These are phyloP conservation scores for Chrysoporthe cubensis DNA, from an alignment of 2,329 filamentous ascomycete species.

Conservation along the genomic window DNA sequence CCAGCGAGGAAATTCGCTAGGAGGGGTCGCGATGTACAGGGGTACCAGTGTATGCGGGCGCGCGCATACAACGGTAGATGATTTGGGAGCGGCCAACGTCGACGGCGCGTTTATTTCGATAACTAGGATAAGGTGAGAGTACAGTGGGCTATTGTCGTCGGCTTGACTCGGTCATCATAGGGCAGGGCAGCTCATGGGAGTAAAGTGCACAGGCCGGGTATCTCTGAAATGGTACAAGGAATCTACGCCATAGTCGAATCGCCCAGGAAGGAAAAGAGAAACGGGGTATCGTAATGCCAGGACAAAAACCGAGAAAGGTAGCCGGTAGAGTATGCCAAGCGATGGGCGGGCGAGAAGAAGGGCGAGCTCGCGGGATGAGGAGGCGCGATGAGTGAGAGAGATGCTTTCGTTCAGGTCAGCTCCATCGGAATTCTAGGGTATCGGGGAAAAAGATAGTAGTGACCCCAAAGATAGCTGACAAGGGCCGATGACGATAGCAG, in stretches of 20 bases:
- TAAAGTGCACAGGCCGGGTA: slow-evolving; percentile 18
- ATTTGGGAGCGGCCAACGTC: not conserved
- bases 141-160: slow-evolving; percentile 11
- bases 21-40: slow-evolving; percentile 5
- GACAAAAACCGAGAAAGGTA: slow-evolving; percentile 10
- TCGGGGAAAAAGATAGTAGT: not conserved
- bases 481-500: slow-evolving; percentile 17
- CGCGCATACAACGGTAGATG: not conserved
- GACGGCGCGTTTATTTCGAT: slow-evolving; percentile 6
- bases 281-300: slow-evolving; percentile 16
- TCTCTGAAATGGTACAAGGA: slow-evolving; percentile 22
- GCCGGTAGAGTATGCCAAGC: slow-evolving; percentile 9
- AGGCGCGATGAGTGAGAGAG: slow-evolving; percentile 14
- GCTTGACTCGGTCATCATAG: slow-evolving; percentile 21
- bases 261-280: slow-evolving; percentile 14
- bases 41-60: not conserved
- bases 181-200: slow-evolving; percentile 1
- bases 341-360: slow-evolving; percentile 6
- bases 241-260: slow-evolving; percentile 10
- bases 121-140: not conserved
- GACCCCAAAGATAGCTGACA: slow-evolving; percentile 15
- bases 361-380: not conserved
- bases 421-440: not conserved
- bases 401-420: not conserved
- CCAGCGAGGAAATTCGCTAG: not conserved